Evolutionary conservation across 805 yeast species (phyloP).

Genomic region (Blastobotrys peoriensis): DNA sequence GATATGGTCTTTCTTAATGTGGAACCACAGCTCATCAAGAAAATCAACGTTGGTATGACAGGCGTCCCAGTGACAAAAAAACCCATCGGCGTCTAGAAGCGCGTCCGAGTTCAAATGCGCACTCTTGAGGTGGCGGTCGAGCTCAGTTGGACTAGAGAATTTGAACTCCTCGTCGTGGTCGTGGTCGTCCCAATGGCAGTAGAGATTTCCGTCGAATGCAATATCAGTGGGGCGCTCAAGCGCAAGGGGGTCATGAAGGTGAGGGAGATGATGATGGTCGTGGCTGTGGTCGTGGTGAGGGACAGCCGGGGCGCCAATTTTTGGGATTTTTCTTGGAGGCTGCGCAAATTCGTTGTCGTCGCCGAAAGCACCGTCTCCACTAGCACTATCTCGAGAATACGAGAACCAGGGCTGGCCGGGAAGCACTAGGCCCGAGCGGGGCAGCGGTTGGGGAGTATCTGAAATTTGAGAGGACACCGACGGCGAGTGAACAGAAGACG

Average conservation of each 20-base stretch:
- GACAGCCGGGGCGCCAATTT: background rate
- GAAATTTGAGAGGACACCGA: background rate
- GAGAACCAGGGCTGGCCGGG: background rate
- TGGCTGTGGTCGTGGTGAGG: no score
- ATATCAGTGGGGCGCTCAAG: background rate
- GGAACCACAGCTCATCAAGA: slow-evolving; percentile 25
- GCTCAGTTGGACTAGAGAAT: slow-evolving; percentile 24
- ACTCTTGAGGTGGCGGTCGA: slow-evolving; percentile 25
- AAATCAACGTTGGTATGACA: slow-evolving; percentile 29
- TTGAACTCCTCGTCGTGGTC: slow-evolving; percentile 25
- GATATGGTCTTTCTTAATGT: slow-evolving; percentile 23
- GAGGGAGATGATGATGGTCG: no score
- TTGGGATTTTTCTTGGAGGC: background rate
- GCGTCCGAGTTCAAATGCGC: slow-evolving; percentile 13
- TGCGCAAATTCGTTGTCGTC: no score
- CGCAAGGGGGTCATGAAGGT: no score
- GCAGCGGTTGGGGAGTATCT: background rate
- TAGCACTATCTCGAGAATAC: background rate
- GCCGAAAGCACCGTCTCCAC: no score
- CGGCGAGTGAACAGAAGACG: no score
- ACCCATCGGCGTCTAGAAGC: slow-evolving; percentile 5
- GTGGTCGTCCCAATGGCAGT: slow-evolving; percentile 34
- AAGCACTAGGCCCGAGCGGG: background rate
- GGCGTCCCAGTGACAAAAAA: slow-evolving; percentile 36
- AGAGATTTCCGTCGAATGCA: slow-evolving; percentile 11